Evolutionary conservation across 2,329 filamentous ascomycete genomes (phyloP), one percentile per base, ranked within the genome.

Genomic region (Byssochlamys sp.): DNA sequence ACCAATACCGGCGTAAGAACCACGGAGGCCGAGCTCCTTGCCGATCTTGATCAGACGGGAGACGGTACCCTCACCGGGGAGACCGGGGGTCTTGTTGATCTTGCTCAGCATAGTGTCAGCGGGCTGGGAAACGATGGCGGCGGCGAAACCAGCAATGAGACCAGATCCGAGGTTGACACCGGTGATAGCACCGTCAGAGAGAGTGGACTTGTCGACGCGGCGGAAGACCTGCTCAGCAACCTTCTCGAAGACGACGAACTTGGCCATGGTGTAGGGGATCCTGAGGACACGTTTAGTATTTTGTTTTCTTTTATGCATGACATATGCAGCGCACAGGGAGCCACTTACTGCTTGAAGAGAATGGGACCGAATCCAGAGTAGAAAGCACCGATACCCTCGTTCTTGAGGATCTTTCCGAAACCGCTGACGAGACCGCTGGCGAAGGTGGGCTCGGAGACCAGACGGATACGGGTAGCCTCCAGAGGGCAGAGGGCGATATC

Each of bases 211-310:
- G 82, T 90, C 86, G 72, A 88, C 76, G 55, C 71, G 62, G 67
- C 78, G 75, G 83, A 86, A 92, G 79, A 89, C 75, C 66, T 81
- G 70, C 80, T 94, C 90, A 68, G 85, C 80, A 68, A 90, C 88
- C 83, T 92, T 92, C 80, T 95, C 90, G 84, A 84, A 94, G 69
- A 91, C 90, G 77, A 92, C 90, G 80, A 95, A 95, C 82, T 95
- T 95, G 83, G 90, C 82, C 87, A 94, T 91, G 76, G 90, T 95
- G 82, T 95, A 95, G 64, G 90, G 90, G 68, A 95, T 86, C 82
- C 87, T 90, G 64, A 4, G 52, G 7, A 35, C 28, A 52, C 58
- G 60, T 71, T 56, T 71, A 65, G n/a, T 51, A 25, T 39, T 33
- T 53, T 24, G n/a, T 2, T n/a, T 49, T 4, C 11, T 19, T 39